Base-by-base conservation (phyloP, 2,329 filamentous ascomycete species). In the Alternaria rosae region DNA sequence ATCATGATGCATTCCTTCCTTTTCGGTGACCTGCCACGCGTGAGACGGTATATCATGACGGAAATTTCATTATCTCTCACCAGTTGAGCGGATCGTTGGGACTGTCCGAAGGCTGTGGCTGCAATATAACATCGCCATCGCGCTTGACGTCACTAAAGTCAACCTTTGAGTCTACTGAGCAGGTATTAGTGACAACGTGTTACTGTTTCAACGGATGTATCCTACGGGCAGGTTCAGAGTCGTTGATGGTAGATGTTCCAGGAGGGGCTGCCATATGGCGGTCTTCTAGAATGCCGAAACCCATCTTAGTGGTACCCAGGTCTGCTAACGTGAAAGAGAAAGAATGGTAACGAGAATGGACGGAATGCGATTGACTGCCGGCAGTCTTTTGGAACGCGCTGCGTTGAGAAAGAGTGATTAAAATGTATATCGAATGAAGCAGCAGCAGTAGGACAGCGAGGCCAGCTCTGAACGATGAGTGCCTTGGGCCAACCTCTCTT, bases 41-140 rank as follows among this genome's bases (percentile, higher is more conserved):
- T 38, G 35, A 38, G 35, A 38, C 35, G 5, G 11, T 11, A 15
- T 10, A 10, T 38, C n/a, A 5, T 35, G 8, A n/a, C 32, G 4
- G 15, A 0, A 9, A n/a, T 35, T n/a, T 10, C 15, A 35, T 35
- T 2, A 2, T 35, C 4, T n/a, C 69, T 61, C 12, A 78, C 77
- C 76, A 80, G 55, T 79, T 79, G 17, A 97, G 83, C 26, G 93
- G 94, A 79, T 97, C 94, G 76, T 96, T 94, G 4, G 92, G 92
- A 77, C 94, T 92, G 78, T 97, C 91, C 61, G 91, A 94, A 3
- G 94, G 94, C 73, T 97, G 94, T 4, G 94, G 94, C 13, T 95
- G 91, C 32, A 97, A 87, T 67, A 97, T 92, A 70, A 94, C 91
- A 12, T 85, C 81, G 23, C 91, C 90, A 56, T 77, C 73, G 48